Evolutionary conservation across 805 yeast genomes (phyloP).

Genomic region (Candida sonorensis): DNA sequence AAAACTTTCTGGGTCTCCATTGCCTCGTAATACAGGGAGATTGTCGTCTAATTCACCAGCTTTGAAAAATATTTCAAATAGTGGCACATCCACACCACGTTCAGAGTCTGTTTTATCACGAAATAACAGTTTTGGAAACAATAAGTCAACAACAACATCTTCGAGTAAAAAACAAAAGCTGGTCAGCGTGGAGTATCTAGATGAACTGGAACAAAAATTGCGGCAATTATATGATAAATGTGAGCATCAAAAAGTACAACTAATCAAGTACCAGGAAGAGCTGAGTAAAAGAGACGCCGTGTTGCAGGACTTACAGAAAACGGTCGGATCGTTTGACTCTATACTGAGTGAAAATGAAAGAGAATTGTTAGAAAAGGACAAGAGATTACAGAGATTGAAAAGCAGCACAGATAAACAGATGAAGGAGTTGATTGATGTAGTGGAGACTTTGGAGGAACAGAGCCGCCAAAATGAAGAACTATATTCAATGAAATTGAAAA

Average conservation of each 20-base stretch:
- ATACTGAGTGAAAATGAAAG: slow-evolving; percentile 39
- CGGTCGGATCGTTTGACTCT: slow-evolving; percentile 44
- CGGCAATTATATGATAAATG: slow-evolving; percentile 4
- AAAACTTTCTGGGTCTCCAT: not conserved
- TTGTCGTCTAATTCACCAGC: no score
- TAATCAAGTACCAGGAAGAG: slow-evolving; percentile 20
- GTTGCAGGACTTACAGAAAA: slow-evolving; percentile 39
- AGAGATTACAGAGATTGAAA: slow-evolving; percentile 39
- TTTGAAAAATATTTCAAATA: no score
- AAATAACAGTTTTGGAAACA: no score
- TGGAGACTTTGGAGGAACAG: slow-evolving; percentile 47
- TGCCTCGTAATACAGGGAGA: not conserved
- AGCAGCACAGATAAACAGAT: slow-evolving; percentile 45
- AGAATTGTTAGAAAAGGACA: slow-evolving; percentile 38
- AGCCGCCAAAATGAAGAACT: slow-evolving; percentile 48
- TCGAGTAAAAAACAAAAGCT: not conserved
- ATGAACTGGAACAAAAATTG: slow-evolving; percentile 4
- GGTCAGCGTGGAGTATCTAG: not conserved
- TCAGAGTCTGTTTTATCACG: no score
- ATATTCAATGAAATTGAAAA: slow-evolving; percentile 38
- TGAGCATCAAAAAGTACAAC: slow-evolving; percentile 10
- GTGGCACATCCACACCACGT: not conserved
- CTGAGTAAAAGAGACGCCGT: slow-evolving; percentile 39
- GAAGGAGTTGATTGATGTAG: slow-evolving; percentile 51
- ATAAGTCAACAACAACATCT: not conserved